Evolutionary conservation across 805 yeast genomes (phyloP), one percentile per base, ranked within the genome.

Genomic region (Myxozyma neotropica): DNA sequence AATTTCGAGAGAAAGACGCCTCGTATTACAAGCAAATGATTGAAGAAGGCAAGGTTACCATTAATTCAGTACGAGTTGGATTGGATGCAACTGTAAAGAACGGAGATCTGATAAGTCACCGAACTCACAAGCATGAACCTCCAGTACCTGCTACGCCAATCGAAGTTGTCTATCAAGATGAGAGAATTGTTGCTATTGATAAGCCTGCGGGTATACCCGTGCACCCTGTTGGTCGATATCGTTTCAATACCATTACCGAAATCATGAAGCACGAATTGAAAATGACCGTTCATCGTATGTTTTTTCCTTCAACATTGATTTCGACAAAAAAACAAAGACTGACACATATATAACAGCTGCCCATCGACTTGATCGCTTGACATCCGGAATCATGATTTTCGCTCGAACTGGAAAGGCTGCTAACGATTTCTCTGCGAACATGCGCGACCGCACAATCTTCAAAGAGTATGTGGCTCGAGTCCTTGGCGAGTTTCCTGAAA

Each of bases 161-260:
- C 50, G 79, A 81, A 55, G 82, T 89, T 24, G 87, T 92, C 0
- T 80, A 79, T 70, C 89, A 91, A 68, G 86, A 89, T 71, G 90
- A 86, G 6, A 82, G 87, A 51, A 71, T 90, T 23, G 78, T 94
- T 4, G 95, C 88, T 2, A 86, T 94, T 23, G 96, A 93, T 72
- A 94, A 94, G 66, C 99, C 99, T 0, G 81, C 94, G 3, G 97
- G 99, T 0, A 80, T 94, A 1, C 97, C 99, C 0, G 70, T 89
- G 0, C 99, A 94, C 72, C 98, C 99, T 2, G 87, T 97, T 0
- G 99, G 98, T 2, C 66, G 77, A 57, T 93, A 84, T 73, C 76
- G 93, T 58, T 89, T 81, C 72, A 93, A 93, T 71, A 82, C 96
- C 0, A 79, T 90, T 23, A 87, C 94, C 4, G 87, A 87, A 70